Conservation (phyloP, 371 early-diverging fungal species). For the Fennellomyces sp. region DNA sequence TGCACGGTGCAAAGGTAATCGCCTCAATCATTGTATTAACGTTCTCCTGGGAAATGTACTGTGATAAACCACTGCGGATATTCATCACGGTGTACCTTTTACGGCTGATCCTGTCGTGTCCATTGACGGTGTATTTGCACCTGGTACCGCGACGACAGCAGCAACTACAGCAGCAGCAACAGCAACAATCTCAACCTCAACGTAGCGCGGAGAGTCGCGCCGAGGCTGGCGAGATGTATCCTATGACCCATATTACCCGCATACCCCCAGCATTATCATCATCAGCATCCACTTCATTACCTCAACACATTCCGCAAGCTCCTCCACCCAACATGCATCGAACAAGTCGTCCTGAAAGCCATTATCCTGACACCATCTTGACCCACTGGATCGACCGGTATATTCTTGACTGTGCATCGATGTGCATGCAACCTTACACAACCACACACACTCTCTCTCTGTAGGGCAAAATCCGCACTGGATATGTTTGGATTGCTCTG, state of each 20-base stretch:
- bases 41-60: slow-evolving; percentile 49
- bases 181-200: neutral
- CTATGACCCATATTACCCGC: neutral
- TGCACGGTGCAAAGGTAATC: no score
- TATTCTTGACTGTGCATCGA: neutral
- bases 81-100: slow-evolving; percentile 48
- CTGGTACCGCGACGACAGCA: slow-evolving; percentile 41
- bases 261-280: neutral
- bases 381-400: slow-evolving; percentile 13
- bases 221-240: slow-evolving; percentile 38
- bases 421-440: no score
- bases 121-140: slow-evolving; percentile 45
- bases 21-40: slow-evolving; percentile 36
- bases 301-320: neutral
- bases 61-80: slow-evolving; percentile 49
- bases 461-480: slow-evolving; percentile 54
- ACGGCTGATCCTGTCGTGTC: slow-evolving; percentile 40
- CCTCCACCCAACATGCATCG: slow-evolving; percentile 8
- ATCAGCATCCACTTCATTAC: neutral
- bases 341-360: neutral
- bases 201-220: slow-evolving; percentile 4
- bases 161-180: slow-evolving; percentile 8
- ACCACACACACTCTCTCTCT: neutral
- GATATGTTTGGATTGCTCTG: slow-evolving; percentile 67
- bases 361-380: slow-evolving; percentile 2